A percentile compares a stretch with the other conserved stretches of the same genome.
These are phyloP conservation scores for Mercurialis annua DNA, from an alignment of 345 rosid genomes.

Conservation along the genomic window DNA sequence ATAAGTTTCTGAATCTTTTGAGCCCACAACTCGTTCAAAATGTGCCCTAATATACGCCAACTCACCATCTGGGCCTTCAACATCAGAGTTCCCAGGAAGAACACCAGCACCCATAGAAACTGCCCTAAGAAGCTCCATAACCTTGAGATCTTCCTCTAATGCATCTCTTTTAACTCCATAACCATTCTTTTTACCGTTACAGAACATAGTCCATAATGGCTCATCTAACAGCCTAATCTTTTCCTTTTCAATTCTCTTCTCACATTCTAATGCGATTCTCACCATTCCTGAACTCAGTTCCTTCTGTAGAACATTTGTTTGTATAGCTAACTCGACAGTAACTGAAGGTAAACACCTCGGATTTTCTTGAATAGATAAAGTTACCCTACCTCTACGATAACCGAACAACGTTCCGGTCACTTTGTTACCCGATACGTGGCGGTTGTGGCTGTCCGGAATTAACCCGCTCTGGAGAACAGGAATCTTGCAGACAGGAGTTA, in stretches of 20 bases:
- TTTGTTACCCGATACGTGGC: conserved; percentile 22
- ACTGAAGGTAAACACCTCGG: conserved; percentile 56
- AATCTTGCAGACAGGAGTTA: conserved; percentile 59
- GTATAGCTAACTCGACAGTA: conserved; percentile 62
- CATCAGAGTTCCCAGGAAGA: conserved; percentile 59
- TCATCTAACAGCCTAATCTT: conserved; percentile 52
- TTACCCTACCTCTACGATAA: conserved; percentile 66
- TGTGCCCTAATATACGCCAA: conserved; percentile 75
- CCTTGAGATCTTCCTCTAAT: conserved; percentile 57
- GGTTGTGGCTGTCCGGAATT: conserved; percentile 35
- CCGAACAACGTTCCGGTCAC: conserved; percentile 74
- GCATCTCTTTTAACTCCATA: conserved; percentile 68
- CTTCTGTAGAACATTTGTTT: conserved; percentile 53
- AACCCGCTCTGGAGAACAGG: conserved; percentile 41
- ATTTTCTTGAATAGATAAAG: conserved; percentile 66
- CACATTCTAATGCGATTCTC: conserved; percentile 72
- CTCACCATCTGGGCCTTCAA: conserved; percentile 66
- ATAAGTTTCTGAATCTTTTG: conserved; percentile 75
- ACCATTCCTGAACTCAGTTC: conserved; percentile 70
- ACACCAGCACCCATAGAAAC: conserved; percentile 94
- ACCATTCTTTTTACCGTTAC: conserved; percentile 76
- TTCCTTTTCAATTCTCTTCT: conserved; percentile 54
- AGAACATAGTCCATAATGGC: conserved; percentile 76
- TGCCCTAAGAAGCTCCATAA: conserved; percentile 72
- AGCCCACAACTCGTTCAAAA: conserved; percentile 74